These are phyloP conservation scores for Sporobolomyces phaffii DNA, from an alignment of 768 basidiomycete genomes.

Conservation along the genomic window DNA sequence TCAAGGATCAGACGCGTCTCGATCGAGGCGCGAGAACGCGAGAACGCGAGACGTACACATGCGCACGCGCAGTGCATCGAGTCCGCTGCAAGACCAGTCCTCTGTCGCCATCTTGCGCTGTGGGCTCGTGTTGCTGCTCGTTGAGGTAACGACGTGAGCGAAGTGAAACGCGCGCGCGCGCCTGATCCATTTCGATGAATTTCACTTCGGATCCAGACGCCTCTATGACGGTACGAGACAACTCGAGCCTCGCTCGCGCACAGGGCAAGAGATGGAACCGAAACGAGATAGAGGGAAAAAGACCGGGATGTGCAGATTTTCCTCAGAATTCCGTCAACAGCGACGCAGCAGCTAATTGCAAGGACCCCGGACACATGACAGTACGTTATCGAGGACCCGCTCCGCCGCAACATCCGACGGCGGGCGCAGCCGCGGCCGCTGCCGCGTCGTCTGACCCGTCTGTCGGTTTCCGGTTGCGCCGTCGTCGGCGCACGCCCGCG, in stretches of 20 bases:
- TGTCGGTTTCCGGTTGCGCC: neutral
- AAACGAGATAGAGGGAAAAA: no score
- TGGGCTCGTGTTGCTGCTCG: no score
- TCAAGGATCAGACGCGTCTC: constrained; percentile 12
- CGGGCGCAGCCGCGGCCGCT: neutral
- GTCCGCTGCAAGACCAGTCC: constrained; percentile 75
- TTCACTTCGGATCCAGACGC: no score
- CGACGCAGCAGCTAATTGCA: no score
- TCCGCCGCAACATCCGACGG: constrained; percentile 6
- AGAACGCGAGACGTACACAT: constrained; percentile 55
- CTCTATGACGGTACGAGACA: no score
- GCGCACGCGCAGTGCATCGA: constrained; percentile 66
- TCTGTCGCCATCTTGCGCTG: neutral
- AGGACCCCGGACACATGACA: no score
- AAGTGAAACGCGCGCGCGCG: neutral
- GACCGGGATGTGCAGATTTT: no score
- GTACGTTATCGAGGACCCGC: neutral
- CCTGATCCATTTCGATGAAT: no score
- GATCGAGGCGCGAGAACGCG: constrained; percentile 12
- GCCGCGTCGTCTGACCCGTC: neutral
- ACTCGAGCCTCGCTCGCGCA: no score
- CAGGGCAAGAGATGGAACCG: no score
- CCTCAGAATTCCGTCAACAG: no score
- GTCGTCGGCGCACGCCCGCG: neutral
- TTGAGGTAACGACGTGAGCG: neutral